Base-by-base conservation (phyloP, 768 basidiomycete species). In the Suillus subluteus region DNA sequence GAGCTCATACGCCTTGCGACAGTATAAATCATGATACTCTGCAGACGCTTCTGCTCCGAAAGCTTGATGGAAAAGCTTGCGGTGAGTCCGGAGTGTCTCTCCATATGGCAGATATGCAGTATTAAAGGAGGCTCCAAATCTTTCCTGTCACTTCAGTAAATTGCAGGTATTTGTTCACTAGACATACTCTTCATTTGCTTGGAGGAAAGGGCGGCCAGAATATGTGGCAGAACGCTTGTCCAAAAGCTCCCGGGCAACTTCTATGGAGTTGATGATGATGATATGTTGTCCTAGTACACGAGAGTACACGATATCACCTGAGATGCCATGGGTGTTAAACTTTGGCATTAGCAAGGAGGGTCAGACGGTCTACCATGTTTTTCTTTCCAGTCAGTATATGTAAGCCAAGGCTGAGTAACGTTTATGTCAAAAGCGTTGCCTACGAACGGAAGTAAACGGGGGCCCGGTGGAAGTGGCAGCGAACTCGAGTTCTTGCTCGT, bases 31-130 rank as follows among this genome's bases (percentile, higher is more conserved):
- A 6, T 63, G 52, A 58, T 64, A 67, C n/a, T 56, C 41, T 2
- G 43, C 48, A n/a, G 69, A 43, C 15, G 62, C 66, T 3, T 64
- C 64, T 4, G 62, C 23, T 13, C 65, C 52, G n/a, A 74, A 70
- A 11, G 62, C 59, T 35, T 70, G 70, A 41, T 71, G 69, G n/a
- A 75, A 62, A 30, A 74, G 44, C 37, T 68, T 66, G 43, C 75
- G 68, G 44, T 74, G 72, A 7, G 50, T 35, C 23, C 67, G 67
- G 70, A 73, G 73, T 23, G 58, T 38, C 6, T 70, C 66, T 12
- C 73, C 70, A 48, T 75, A 75, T 16, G 68, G 68, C 46, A 74
- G 48, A 21, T 70, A 62, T 4, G 58, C 58, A 35, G 69, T 67
- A 43, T 62, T 70, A 55, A 69, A 73, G 44, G 67, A 66, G 12